Percentiles rank a stretch among this genome's conserved stretches.
phyloP scores from a whole-genome alignment of 306 rosid species.

The Datisca glomerata region DNA sequence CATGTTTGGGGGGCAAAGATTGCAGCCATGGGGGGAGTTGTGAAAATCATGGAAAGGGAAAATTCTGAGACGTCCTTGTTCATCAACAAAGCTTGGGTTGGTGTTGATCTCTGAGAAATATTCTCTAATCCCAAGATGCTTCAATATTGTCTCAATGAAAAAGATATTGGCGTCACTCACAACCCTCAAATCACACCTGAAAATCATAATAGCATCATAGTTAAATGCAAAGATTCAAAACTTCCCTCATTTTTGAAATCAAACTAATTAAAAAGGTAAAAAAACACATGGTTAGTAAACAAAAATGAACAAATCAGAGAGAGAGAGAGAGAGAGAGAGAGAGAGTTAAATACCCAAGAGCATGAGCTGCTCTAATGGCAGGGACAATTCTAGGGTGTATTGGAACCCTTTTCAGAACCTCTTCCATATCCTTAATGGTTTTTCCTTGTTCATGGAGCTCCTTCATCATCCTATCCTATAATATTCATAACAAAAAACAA shows the following conservation, averaged over 20 bases:
- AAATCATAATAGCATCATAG: not conserved
- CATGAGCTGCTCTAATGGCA: conserved; percentile 48
- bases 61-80: conserved; percentile 49
- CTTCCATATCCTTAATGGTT: conserved; percentile 37
- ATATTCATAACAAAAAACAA: not conserved
- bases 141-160: conserved; percentile 57
- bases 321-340: not conserved
- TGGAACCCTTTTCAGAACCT: conserved; percentile 38
- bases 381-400: conserved; percentile 47
- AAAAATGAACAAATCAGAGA: not conserved
- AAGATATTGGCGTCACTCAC: conserved; percentile 70
- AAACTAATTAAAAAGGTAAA: not conserved
- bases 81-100: conserved; percentile 49
- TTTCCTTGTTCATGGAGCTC: conserved; percentile 47
- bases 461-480: conserved; percentile 63
- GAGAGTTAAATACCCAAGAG: conserved; percentile 25
- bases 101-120: conserved; percentile 65
- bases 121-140: conserved; percentile 48
- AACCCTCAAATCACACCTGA: conserved; percentile 71
- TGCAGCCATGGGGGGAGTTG: conserved; percentile 44
- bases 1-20: conserved; percentile 71
- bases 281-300: not conserved
- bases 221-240: not conserved
- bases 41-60: conserved; percentile 45
- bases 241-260: not conserved